Evolutionary conservation across 495 filamentous ascomycete species (phyloP), one percentile per base, ranked within the genome.

Genomic region (Penicillium samsonianum): DNA sequence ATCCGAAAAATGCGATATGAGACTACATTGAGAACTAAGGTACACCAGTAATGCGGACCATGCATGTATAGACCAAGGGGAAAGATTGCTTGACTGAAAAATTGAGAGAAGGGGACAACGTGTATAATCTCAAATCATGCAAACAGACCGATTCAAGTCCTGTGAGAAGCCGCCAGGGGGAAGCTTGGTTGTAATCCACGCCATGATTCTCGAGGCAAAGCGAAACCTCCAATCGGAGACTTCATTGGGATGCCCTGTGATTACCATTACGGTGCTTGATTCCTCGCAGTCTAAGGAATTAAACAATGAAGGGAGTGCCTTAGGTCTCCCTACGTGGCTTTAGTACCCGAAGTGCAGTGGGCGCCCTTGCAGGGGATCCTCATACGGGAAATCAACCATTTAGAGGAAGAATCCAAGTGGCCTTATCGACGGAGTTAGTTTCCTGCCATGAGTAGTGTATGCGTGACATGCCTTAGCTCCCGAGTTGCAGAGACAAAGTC

Each of bases 231-330:
- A 46, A 49, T 51, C 46, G 47, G 55, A 56, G 47, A 49, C 7
- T 48, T 38, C 37, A 38, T 12, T 22, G n/a, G 26, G 7, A 43
- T 11, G 41, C 10, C 30, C 11, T 14, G 51, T 42, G 11, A 40
- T 23, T n/a, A 65, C 31, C 26, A 33, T 59, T 65, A 33, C 11
- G 4, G 30, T 5, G 26, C 20, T 22, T 45, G 61, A 63, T 63
- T 67, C 30, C 30, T 33, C 30, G 30, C 4, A 33, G 30, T 10
- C 22, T 42, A 60, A 51, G 56, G 4, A 54, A 44, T 12, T 26
- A 58, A 67, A 62, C 59, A 65, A 67, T 67, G 61, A 59, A 65
- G 65, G 65, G 62, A 55, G 56, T 30, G 40, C 11, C n/a, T 46
- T 22, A 25, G 45, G 10, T 42, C 47, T 56, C 53, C 56, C 51